Evolutionary conservation across 257 asterid genomes (phyloP), one percentile per base, ranked within the genome.

Genomic region (Salvia hispanica): DNA sequence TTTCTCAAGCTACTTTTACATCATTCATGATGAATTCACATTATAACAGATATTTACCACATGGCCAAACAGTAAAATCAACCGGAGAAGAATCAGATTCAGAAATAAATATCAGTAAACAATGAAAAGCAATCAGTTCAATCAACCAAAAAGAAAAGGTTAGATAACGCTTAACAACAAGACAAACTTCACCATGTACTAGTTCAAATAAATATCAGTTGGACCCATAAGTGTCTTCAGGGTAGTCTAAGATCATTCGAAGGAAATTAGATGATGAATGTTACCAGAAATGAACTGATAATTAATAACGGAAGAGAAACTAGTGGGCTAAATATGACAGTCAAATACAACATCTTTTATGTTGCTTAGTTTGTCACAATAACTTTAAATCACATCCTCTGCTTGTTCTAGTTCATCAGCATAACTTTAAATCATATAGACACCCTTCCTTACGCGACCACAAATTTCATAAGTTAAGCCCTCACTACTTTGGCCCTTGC

Each of bases 131-230:
- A 60, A 31, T 34, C 15, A 71, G 15, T 34, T 64, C 54, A 57
- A 58, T 57, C 39, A 34, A 74, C 68, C 45, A 54, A 44, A 44
- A 25, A 66, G 4, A 37, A 74, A 68, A 73, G 61, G 74, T 37
- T 34, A 4, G 37, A 52, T 55, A 60, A 42, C 34, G 51, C 37
- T 52, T 3, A 21, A 18, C 5, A 16, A 51, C 34, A 2, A 10
- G 16, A 69, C 8, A 33, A 33, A 33, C 11, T 46, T 37, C 8
- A 21, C 58, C 67, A 14, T 42, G 16, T 25, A 7, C 72, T 50
- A 13, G 18, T 45, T 57, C 25, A 11, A 3, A 56, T 50, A 39
- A 46, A 58, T 9, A 34, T 36, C 33, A 16, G 61, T 28, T 14
- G 43, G 13, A 58, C 14, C 11, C 21, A 18, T 9, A 5, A 48